These are phyloP conservation scores for Diutina ranongensis DNA, from an alignment of 1,139 yeast genomes.

Conservation along the genomic window DNA sequence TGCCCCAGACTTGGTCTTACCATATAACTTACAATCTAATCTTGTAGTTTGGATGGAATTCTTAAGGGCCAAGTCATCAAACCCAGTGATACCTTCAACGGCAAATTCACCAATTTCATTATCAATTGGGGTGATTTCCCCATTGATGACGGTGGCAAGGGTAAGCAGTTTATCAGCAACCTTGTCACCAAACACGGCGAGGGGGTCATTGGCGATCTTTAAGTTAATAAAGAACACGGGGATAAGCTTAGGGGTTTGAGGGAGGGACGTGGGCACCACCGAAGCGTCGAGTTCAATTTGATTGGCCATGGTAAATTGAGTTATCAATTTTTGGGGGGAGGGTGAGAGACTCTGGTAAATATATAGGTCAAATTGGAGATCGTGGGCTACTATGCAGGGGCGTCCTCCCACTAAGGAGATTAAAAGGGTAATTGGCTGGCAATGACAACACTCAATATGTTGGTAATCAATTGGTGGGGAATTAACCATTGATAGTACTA, in stretches of 20 bases:
- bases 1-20: slow-evolving; percentile 27
- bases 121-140: background rate
- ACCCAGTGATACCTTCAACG: slow-evolving; percentile 17
- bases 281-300: background rate
- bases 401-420: too few species aligned
- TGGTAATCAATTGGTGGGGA: too few species aligned
- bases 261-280: background rate
- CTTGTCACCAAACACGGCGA: background rate
- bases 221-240: slow-evolving; percentile 4
- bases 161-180: background rate
- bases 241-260: slow-evolving; percentile 2
- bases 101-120: slow-evolving; percentile 4
- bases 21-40: slow-evolving; percentile 40
- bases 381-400: too few species aligned
- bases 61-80: slow-evolving; percentile 33
- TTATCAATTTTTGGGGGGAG: background rate
- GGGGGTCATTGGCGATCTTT: slow-evolving; percentile 1
- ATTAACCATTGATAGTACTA: too few species aligned
- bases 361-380: too few species aligned
- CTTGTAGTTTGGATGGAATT: slow-evolving; percentile 18
- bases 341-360: background rate
- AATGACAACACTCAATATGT: too few species aligned
- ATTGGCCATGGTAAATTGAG: too few species aligned
- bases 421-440: too few species aligned
- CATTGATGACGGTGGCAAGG: background rate